phyloP scores from a whole-genome alignment of 2,329 filamentous ascomycete genomes.

The Canariomyces notabilis region DNA sequence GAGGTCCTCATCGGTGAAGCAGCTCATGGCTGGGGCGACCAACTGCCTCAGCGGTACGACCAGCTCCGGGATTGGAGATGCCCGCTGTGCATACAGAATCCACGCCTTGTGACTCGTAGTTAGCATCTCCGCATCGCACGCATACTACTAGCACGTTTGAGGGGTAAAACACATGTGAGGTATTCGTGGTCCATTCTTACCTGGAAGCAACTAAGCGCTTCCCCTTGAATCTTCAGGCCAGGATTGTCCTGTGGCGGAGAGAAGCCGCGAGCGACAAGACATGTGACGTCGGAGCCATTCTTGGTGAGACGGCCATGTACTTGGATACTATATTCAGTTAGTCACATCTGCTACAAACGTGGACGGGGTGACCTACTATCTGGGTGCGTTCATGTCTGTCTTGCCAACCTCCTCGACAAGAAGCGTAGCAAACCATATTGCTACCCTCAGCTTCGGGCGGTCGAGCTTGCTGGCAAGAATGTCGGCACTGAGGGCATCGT shows the following conservation, averaged over 20 bases:
- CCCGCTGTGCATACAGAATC: slow-evolving; percentile 67
- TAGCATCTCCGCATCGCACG: too few relatives aligned
- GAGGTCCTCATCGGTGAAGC: slow-evolving; percentile 52
- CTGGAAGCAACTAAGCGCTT: slow-evolving; percentile 58
- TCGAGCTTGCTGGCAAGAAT: slow-evolving; percentile 43
- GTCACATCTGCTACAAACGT: neutral
- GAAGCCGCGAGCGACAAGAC: slow-evolving; percentile 38
- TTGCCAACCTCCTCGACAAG: slow-evolving; percentile 65
- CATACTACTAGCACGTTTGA: too few relatives aligned
- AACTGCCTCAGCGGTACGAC: slow-evolving; percentile 56
- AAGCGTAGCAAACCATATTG: slow-evolving; percentile 60
- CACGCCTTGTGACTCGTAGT: slow-evolving; percentile 50
- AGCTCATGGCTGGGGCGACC: slow-evolving; percentile 54
- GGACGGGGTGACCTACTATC: slow-evolving; percentile 44
- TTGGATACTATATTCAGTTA: slow-evolving; percentile 28
- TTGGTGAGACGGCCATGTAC: slow-evolving; percentile 38
- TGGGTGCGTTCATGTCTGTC: slow-evolving; percentile 56
- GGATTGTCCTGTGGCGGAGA: slow-evolving; percentile 22
- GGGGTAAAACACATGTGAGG: neutral
- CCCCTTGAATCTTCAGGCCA: slow-evolving; percentile 39
- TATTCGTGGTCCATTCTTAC: slow-evolving; percentile 36
- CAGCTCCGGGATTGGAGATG: slow-evolving; percentile 53
- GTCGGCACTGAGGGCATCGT: slow-evolving; percentile 38
- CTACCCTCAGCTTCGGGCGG: slow-evolving; percentile 47
- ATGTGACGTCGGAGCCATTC: slow-evolving; percentile 37